Percentiles rank a stretch among this genome's conserved stretches.
Conservation (phyloP, 192 early-diverging fungal species). For the Podila epigama region DNA sequence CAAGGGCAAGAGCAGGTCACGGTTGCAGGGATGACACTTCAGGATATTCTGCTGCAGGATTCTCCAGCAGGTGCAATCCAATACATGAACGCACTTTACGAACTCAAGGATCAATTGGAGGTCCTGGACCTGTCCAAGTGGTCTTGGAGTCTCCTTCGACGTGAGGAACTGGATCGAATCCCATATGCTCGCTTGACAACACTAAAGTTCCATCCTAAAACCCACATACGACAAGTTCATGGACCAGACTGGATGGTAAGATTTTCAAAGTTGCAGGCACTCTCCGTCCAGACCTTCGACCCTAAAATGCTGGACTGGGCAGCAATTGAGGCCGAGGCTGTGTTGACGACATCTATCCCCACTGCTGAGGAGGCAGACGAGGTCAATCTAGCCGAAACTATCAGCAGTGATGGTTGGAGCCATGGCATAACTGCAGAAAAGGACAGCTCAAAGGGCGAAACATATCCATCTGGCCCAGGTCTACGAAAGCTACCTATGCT, state of each 20-base stretch:
- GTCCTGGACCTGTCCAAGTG: constrained; percentile 22
- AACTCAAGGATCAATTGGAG: constrained; percentile 17
- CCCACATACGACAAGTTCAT: constrained; percentile 1
- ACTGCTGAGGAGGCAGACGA: too few species aligned
- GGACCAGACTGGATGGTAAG: neutral
- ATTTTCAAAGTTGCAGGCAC: neutral
- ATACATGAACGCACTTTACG: constrained; percentile 9
- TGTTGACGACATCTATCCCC: too few species aligned
- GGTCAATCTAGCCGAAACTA: neutral
- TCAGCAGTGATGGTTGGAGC: neutral
- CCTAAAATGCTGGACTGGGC: constrained; percentile 8
- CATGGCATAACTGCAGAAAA: neutral
- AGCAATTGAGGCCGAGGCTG: neutral
- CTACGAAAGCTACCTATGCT: neutral
- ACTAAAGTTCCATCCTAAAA: constrained; percentile 18
- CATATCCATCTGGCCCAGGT: neutral
- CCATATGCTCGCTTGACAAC: neutral
- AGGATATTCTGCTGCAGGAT: constrained; percentile 8
- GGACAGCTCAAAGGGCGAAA: neutral
- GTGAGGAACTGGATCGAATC: constrained; percentile 11
- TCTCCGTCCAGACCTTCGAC: constrained; percentile 12
- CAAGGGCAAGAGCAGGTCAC: too few species aligned
- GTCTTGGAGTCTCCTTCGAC: constrained; percentile 15
- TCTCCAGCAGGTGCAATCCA: constrained; percentile 11
- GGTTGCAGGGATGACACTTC: too few species aligned